phyloP scores from a whole-genome alignment of 345 rosid genomes.

The Aquilaria malaccensis region DNA sequence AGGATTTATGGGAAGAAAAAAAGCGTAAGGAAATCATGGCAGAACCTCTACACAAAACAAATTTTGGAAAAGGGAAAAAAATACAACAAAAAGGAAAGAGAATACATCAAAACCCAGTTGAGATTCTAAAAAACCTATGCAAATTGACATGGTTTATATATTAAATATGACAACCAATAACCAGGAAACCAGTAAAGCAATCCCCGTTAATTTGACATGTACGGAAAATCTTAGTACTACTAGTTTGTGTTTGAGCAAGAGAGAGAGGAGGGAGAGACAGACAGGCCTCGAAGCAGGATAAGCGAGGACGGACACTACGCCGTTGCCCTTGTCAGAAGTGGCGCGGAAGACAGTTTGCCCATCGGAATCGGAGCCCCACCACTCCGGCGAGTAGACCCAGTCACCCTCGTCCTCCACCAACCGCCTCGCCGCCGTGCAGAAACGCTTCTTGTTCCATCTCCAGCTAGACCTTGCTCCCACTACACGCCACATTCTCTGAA shows the following conservation, averaged over 20 bases:
- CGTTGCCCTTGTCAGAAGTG: conserved; percentile 58
- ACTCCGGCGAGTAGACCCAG: conserved; percentile 76
- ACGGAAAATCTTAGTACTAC: too few relatives aligned
- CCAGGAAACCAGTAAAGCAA: neutral
- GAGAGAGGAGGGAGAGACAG: conserved; percentile 18
- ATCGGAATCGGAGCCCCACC: conserved; percentile 61
- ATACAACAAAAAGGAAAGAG: neutral
- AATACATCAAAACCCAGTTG: conserved; percentile 1
- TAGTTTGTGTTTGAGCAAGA: neutral
- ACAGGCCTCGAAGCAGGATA: conserved; percentile 81
- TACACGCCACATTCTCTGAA: conserved; percentile 17
- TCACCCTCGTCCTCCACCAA: conserved; percentile 70
- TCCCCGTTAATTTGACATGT: too few relatives aligned
- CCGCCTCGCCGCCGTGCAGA: conserved; percentile 30
- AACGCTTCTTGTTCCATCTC: conserved; percentile 28
- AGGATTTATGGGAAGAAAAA: too few relatives aligned
- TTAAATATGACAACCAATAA: neutral
- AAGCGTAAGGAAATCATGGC: too few relatives aligned
- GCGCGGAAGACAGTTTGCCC: conserved; percentile 43
- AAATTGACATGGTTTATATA: neutral
- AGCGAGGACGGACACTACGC: conserved; percentile 69
- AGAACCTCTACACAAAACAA: neutral
- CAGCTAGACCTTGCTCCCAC: conserved; percentile 14
- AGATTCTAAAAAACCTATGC: neutral
- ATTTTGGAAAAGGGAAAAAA: neutral